These are phyloP conservation scores for Mycena vitilis DNA, from an alignment of 768 basidiomycete genomes.

Conservation along the genomic window DNA sequence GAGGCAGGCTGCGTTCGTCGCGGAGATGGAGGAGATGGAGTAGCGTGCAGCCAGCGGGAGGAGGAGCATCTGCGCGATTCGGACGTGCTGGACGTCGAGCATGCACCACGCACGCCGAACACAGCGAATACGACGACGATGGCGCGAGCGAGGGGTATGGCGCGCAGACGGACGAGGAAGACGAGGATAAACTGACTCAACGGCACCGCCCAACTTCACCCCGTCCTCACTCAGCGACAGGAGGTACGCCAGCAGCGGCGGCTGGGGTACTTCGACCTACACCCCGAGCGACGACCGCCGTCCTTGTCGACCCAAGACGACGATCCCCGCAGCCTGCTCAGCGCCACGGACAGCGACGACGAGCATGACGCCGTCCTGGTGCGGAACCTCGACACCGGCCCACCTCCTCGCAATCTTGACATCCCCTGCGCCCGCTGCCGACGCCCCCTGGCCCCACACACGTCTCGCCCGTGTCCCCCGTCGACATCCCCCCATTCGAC, in stretches of 20 bases:
- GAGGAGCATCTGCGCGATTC: conserved; percentile 54
- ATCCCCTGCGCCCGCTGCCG: conserved; percentile 25
- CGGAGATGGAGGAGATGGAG: conserved; percentile 44
- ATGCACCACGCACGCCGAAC: conserved; percentile 50
- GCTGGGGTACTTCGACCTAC: conserved; percentile 83
- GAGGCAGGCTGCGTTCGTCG: conserved; percentile 46
- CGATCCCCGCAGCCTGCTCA: conserved; percentile 50
- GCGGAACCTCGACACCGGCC: conserved; percentile 30
- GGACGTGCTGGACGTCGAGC: conserved; percentile 63
- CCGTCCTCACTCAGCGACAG: conserved; percentile 43
- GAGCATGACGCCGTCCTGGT: conserved; percentile 26
- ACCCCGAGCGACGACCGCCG: conserved; percentile 73
- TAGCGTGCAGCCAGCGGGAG: conserved; percentile 42
- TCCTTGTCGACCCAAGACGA: conserved; percentile 46
- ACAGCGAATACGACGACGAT: conserved; percentile 33
- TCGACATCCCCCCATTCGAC: conserved; percentile 19
- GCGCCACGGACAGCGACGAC: conserved; percentile 49
- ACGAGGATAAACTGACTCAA: conserved; percentile 26
- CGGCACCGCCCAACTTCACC: conserved; percentile 21
- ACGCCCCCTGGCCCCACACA: conserved; percentile 19
- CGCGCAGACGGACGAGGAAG: conserved; percentile 20
- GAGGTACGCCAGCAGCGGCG: conserved; percentile 55
- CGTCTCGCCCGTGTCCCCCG: conserved; percentile 21
- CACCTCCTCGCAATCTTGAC: conserved; percentile 28
- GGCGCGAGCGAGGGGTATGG: conserved; percentile 24